Evolutionary conservation across 305 asterid species (phyloP), one percentile per base, ranked within the genome.

Genomic region (Lippia alba): DNA sequence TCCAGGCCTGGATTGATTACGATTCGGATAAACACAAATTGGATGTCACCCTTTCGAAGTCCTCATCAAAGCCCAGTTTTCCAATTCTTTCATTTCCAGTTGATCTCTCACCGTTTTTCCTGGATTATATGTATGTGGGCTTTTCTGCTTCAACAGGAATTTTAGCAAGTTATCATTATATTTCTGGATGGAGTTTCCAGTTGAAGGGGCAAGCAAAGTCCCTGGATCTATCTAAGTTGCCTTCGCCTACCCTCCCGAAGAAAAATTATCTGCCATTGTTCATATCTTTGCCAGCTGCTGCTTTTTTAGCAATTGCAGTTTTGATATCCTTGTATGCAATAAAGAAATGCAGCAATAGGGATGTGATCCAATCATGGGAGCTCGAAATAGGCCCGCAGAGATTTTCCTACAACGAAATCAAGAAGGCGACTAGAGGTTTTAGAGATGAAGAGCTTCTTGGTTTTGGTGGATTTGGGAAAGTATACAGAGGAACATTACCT

Each of bases 121-220:
- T 30, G 76, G 87, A 79, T 12, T 56, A 61, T 68, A 84, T 90
- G 94, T 86, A 84, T 57, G 89, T 82, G 56, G 97, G 97, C 12
- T 90, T 88, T 74, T 85, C 96, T 68, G 93, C 96, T 71, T 81
- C 91, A 3, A 88, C 91, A 9, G 94, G 94, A 59, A 11, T 66
- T 56, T 85, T 84, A 59, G 92, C 96, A 3, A 84, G 96, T 67
- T 84, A 84, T n/a, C 92, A 89, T 75, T 86, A 81, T 74, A 55
- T 89, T 0, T 72, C 81, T 20, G 96, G 96, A 41, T 89, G 96
- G 96, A 84, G 86, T 71, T 86, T 87, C 73, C 67, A 56, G 16
- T 53, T 76, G 74, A 81, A 78, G 54, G 87, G 94, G 0, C 73
- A 56, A 48, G 69, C 91, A 44, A 56, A 70, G 20, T 41, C 77